phyloP scores from a whole-genome alignment of 352 stramenopile species.

The Phytophthora pseudosyringae region DNA sequence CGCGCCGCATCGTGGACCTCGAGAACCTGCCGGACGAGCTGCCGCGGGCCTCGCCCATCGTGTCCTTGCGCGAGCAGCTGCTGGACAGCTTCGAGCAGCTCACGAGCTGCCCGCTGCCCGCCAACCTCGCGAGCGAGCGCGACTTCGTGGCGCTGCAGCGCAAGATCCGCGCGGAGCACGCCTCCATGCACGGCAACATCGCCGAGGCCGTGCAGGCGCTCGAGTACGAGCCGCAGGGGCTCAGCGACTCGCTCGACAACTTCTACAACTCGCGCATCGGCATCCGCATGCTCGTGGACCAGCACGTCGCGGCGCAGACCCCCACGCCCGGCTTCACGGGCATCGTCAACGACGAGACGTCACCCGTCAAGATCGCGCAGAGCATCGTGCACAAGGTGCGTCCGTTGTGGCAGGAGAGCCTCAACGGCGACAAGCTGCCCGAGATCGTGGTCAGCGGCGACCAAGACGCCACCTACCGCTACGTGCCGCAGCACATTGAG shows the following conservation, averaged over 20 bases:
- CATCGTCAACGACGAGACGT: conserved; percentile 71
- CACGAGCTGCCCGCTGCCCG: conserved; percentile 61
- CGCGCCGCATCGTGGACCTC: conserved; percentile 82
- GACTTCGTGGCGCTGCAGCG: conserved; percentile 69
- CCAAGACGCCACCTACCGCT: conserved; percentile 67
- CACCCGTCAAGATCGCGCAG: conserved; percentile 68
- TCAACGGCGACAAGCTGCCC: conserved; percentile 52
- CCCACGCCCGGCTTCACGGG: conserved; percentile 61
- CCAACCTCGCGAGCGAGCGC: conserved; percentile 60
- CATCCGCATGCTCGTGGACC: conserved; percentile 86
- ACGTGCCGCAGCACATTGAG: conserved; percentile 85
- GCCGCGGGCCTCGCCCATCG: conserved; percentile 60
- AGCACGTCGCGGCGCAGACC: conserved; percentile 73
- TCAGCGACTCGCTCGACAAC: conserved; percentile 72
- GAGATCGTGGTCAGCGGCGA: conserved; percentile 69
- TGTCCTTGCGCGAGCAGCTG: conserved; percentile 67
- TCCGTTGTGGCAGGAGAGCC: conserved; percentile 61
- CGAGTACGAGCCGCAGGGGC: conserved; percentile 57
- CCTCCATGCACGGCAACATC: conserved; percentile 77
- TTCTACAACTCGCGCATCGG: conserved; percentile 89
- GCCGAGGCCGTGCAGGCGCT: conserved; percentile 65
- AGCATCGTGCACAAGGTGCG: conserved; percentile 60
- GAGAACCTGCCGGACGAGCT: conserved; percentile 82
- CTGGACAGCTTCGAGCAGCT: conserved; percentile 81
- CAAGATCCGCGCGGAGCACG: conserved; percentile 65